phyloP scores from a whole-genome alignment of 2,329 filamentous ascomycete genomes.

The Leptodontidium sp. region DNA sequence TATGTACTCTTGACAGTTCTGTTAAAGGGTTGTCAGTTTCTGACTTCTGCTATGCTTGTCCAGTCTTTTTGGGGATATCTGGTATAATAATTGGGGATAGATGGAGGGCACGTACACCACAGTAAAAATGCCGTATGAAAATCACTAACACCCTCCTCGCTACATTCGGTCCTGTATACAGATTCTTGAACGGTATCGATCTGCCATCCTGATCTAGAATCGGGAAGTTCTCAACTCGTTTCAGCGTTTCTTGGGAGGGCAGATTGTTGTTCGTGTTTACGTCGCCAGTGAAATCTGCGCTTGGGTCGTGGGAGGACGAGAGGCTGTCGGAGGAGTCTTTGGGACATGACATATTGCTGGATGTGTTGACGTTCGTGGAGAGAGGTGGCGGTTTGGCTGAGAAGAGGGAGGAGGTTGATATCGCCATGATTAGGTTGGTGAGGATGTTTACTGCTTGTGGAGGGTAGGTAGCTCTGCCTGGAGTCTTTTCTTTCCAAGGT shows the following conservation, averaged over 20 bases:
- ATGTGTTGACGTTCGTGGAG: neutral
- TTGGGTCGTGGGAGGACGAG: constrained; percentile 27
- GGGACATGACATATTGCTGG: neutral
- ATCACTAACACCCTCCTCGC: constrained; percentile 46
- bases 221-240: constrained; percentile 54
- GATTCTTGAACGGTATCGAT: constrained; percentile 44
- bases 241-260: constrained; percentile 58
- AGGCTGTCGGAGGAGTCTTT: constrained; percentile 23
- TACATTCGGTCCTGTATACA: constrained; percentile 47
- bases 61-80: no score
- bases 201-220: constrained; percentile 46
- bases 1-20: constrained; percentile 49
- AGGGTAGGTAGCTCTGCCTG: neutral
- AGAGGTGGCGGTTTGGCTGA: constrained; percentile 10
- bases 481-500: no score
- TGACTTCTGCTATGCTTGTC: neutral
- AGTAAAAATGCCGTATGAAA: constrained; percentile 51
- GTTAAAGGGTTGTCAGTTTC: constrained; percentile 13
- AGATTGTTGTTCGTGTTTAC: constrained; percentile 63
- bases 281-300: constrained; percentile 63
- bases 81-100: no score
- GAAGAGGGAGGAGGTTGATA: constrained; percentile 12
- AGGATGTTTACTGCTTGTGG: neutral
- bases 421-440: neutral
- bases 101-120: constrained; percentile 43